Evolutionary conservation across 2,329 filamentous ascomycete genomes (phyloP), one percentile per base, ranked within the genome.

Genomic region (Sporothrix curviconia): DNA sequence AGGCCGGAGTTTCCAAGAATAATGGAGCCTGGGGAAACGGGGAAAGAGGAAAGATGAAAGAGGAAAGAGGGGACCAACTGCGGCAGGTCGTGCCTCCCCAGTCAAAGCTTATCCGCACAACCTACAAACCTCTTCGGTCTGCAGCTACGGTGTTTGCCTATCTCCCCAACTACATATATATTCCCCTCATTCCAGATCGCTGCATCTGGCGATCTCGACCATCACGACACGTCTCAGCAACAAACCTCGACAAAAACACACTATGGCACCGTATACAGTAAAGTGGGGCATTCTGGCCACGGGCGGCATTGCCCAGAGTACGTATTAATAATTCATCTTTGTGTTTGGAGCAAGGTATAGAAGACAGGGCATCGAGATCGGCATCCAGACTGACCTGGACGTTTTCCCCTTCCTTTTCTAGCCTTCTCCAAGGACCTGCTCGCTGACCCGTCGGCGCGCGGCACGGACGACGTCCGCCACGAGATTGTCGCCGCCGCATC

Each of bases 401-500:
- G 5, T 7, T 9, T n/a, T 17, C n/a, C 1, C 12, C 28, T 32
- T 36, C 17, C 30, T 37, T 6, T n/a, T 34, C 25, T n/a, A 17
- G 80, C 73, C 61, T 90, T 94, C 74, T 81, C 85, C 66, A 85
- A 86, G 71, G 91, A 95, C 68, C 81, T 96, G 52, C 83, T 92
- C 63, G 80, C 82, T 60, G 84, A 92, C 71, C 87, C 91, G 15
- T 75, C 79, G 40, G 76, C 78, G 49, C 87, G 91, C 64, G 81
- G 80, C 52, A 87, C 88, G 55, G 74, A 76, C 59, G 88, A 95
- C 65, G 78, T 95, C 61, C 80, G 81, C 57, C 91, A 96, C 74
- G 82, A 84, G 64, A 80, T 95, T 49, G 82, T 86, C 19, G 91
- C 90, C 22, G 90, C 88, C 6, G 87, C 90, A 22, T 94, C 90